phyloP scores from a whole-genome alignment of 2,329 filamentous ascomycete species.

The Incumbomyces delicatus region DNA sequence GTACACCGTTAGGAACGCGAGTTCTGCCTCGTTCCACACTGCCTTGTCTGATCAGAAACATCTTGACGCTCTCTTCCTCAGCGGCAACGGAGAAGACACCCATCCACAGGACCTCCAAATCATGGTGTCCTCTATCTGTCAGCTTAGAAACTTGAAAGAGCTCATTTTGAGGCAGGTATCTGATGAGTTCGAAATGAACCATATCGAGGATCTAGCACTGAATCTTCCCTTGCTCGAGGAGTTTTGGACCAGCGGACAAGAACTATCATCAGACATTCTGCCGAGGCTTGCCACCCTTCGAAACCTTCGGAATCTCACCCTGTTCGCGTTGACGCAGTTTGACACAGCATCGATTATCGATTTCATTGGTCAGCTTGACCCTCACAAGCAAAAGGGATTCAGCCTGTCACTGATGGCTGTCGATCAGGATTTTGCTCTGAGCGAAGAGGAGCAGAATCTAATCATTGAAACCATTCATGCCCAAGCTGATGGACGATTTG shows the following conservation, averaged over 20 bases:
- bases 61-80: slow-evolving; percentile 24
- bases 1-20: slow-evolving; percentile 21
- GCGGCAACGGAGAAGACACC: slow-evolving; percentile 23
- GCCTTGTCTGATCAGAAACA: slow-evolving; percentile 22
- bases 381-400: slow-evolving; percentile 23
- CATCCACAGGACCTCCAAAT: slow-evolving; percentile 21
- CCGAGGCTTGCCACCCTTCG: slow-evolving; percentile 23
- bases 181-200: slow-evolving; percentile 24
- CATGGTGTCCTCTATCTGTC: slow-evolving; percentile 24
- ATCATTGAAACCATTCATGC: slow-evolving; percentile 22
- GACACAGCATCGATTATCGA: slow-evolving; percentile 24
- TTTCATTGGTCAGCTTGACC: slow-evolving; percentile 24
- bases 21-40: slow-evolving; percentile 22
- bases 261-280: slow-evolving; percentile 24
- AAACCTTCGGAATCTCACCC: slow-evolving; percentile 21
- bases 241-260: slow-evolving; percentile 26
- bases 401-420: slow-evolving; percentile 24
- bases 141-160: slow-evolving; percentile 24
- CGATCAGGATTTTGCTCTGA: slow-evolving; percentile 16
- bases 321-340: slow-evolving; percentile 28
- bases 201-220: slow-evolving; percentile 23
- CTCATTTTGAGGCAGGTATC: slow-evolving; percentile 28
- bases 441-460: slow-evolving; percentile 22
- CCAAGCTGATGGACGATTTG: slow-evolving; percentile 18
- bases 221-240: slow-evolving; percentile 25